Percentiles rank a stretch among this genome's conserved stretches.
Conservation (phyloP, 2,329 filamentous ascomycete genomes). For the Penicillium capsulatum region DNA sequence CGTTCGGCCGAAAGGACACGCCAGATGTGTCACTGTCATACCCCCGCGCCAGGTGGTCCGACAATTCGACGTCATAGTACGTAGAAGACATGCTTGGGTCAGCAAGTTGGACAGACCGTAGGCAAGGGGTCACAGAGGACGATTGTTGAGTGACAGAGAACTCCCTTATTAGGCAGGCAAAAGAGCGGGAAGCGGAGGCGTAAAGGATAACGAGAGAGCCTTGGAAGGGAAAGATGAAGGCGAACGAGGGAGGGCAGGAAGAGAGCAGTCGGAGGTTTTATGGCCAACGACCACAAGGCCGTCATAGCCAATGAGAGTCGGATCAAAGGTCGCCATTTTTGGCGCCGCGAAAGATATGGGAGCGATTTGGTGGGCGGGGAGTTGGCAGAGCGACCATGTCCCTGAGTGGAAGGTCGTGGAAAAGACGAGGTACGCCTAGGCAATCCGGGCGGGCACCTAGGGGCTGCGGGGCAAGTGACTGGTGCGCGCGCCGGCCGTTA, state of each 20-base stretch:
- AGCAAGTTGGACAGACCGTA: too few relatives aligned
- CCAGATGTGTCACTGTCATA: conserved; percentile 10
- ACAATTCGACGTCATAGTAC: too few relatives aligned
- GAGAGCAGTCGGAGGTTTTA: conserved; percentile 3
- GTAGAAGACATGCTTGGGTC: too few relatives aligned
- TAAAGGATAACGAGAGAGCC: too few relatives aligned
- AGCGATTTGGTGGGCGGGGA: too few relatives aligned
- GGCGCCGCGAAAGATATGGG: conserved; percentile 5
- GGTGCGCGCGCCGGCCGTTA: conserved; percentile 5
- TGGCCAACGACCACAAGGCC: conserved; percentile 3
- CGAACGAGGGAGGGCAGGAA: neutral
- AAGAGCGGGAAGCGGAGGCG: too few relatives aligned
- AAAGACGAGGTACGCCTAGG: neutral
- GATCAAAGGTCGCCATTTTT: too few relatives aligned
- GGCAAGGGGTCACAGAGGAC: conserved; percentile 3
- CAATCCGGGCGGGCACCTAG: too few relatives aligned
- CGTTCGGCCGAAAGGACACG: conserved; percentile 8
- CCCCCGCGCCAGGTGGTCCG: too few relatives aligned
- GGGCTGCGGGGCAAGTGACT: too few relatives aligned
- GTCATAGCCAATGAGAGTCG: conserved; percentile 3
- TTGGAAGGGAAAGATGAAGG: conserved; percentile 2
- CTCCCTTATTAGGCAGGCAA: too few relatives aligned
- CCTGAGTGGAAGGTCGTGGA: conserved; percentile 7
- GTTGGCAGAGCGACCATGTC: conserved; percentile 1
- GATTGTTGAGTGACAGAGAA: too few relatives aligned